A percentile compares a stretch with the other conserved stretches of the same genome.
Evolutionary conservation across 441 rosid species (phyloP).

Genomic region (Gossypium lobatum): DNA sequence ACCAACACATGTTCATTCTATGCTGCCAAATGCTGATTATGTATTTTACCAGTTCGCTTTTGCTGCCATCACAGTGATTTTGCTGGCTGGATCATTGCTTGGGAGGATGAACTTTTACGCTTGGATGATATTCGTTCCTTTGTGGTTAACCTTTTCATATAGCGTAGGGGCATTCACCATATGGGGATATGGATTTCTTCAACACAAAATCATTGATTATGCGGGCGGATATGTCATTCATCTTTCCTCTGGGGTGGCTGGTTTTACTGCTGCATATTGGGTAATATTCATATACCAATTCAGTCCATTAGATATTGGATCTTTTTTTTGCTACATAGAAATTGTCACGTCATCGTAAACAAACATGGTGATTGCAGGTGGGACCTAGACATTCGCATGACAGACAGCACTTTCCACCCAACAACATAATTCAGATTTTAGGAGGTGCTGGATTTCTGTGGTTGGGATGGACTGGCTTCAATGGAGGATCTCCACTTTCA

Average conservation of each 20-base stretch:
- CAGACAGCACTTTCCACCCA: slow-evolving; percentile 50
- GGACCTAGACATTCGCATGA: slow-evolving; percentile 34
- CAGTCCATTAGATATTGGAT: not conserved
- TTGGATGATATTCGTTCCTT: slow-evolving; percentile 64
- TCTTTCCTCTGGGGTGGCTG: slow-evolving; percentile 66
- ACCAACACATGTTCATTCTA: not conserved
- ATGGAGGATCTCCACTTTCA: slow-evolving; percentile 51
- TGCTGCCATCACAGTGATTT: slow-evolving; percentile 57
- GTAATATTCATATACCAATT: slow-evolving; percentile 20
- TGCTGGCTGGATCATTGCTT: slow-evolving; percentile 51
- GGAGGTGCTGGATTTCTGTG: slow-evolving; percentile 62
- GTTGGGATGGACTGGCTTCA: slow-evolving; percentile 74
- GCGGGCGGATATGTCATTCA: slow-evolving; percentile 68
- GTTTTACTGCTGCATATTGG: slow-evolving; percentile 69
- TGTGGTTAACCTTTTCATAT: slow-evolving; percentile 49
- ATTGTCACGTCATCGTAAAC: not conserved
- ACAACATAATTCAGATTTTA: slow-evolving; percentile 46
- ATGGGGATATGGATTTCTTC: slow-evolving; percentile 48
- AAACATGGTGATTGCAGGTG: slow-evolving; percentile 3
- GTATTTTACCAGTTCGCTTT: slow-evolving; percentile 52
- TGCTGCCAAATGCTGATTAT: slow-evolving; percentile 33
- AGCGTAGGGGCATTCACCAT: slow-evolving; percentile 47
- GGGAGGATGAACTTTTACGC: slow-evolving; percentile 71
- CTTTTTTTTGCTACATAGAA: not conserved
- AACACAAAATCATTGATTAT: slow-evolving; percentile 36